These are phyloP conservation scores for Raddia guianensis DNA, from an alignment of 176 grass and related monocot genomes.

Conservation along the genomic window DNA sequence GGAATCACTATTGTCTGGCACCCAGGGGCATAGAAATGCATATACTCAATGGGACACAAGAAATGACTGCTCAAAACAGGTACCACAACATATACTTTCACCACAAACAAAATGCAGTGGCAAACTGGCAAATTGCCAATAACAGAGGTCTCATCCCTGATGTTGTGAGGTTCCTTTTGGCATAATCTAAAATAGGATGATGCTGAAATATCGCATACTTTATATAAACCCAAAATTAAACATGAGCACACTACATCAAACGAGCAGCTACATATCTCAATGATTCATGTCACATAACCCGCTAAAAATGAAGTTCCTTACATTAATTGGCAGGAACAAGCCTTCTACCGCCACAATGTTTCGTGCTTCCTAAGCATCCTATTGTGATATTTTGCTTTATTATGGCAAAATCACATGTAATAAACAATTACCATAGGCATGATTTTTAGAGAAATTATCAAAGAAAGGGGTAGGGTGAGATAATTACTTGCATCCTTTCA, in stretches of 20 bases:
- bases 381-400: constrained; percentile 2
- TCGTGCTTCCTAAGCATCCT: background rate
- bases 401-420: constrained; percentile 5
- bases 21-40: background rate
- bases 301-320: background rate
- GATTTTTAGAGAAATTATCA: background rate
- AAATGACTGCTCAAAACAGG: background rate
- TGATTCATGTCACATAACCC: constrained; percentile 23
- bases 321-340: background rate
- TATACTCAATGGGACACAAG: background rate
- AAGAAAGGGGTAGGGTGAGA: constrained; percentile 12
- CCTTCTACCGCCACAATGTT: background rate
- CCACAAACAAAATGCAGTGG: background rate
- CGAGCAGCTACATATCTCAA: constrained; percentile 4
- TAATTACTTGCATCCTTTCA: constrained; percentile 91
- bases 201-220: background rate
- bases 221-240: background rate
- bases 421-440: background rate
- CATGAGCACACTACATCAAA: background rate
- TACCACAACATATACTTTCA: constrained; percentile 6
- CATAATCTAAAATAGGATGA: background rate
- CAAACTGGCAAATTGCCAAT: background rate
- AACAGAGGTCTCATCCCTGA: constrained; percentile 6
- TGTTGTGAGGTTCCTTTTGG: background rate
- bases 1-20: background rate